Evolutionary conservation across 2,329 filamentous ascomycete species (phyloP).

Genomic region (Fusarium sp.): DNA sequence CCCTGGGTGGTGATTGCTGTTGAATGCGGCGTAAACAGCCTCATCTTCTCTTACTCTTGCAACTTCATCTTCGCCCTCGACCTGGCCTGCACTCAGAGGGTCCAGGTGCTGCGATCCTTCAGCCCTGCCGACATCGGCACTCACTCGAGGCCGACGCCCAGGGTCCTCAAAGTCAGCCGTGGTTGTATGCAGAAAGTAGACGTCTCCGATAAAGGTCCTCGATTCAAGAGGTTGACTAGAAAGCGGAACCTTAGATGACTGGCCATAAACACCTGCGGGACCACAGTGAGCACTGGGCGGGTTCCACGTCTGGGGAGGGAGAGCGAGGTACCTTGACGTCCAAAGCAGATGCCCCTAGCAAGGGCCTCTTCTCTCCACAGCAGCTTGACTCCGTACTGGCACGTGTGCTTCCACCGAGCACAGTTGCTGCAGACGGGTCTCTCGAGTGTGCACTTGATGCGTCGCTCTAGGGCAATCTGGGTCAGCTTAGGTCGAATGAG

Average conservation of each 20-base stretch:
- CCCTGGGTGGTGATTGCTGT: background rate
- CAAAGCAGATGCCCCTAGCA: slow-evolving; percentile 17
- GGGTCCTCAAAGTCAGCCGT: background rate
- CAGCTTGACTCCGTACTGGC: slow-evolving; percentile 13
- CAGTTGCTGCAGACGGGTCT: slow-evolving; percentile 14
- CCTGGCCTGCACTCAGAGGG: background rate
- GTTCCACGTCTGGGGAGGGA: background rate
- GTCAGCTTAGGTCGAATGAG: background rate
- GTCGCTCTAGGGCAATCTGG: background rate
- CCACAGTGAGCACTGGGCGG: background rate
- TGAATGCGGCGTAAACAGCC: background rate
- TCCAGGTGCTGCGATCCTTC: background rate
- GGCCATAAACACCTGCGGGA: slow-evolving; percentile 8
- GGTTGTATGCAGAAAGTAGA: slow-evolving; percentile 7
- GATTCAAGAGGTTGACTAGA: background rate
- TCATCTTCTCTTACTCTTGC: background rate
- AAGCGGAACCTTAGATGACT: slow-evolving; percentile 1
- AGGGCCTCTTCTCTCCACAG: slow-evolving; percentile 20
- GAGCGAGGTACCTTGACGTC: slow-evolving; percentile 1
- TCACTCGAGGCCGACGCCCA: background rate
- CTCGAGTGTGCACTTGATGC: slow-evolving; percentile 9
- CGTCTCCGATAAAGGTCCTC: background rate
- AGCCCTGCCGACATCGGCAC: background rate
- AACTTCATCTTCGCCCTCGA: background rate
- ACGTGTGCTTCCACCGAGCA: background rate